A percentile compares a stretch with the other conserved stretches of the same genome.
These are phyloP conservation scores for Pythium insidiosum DNA, from an alignment of 352 stramenopile species.

Conservation along the genomic window DNA sequence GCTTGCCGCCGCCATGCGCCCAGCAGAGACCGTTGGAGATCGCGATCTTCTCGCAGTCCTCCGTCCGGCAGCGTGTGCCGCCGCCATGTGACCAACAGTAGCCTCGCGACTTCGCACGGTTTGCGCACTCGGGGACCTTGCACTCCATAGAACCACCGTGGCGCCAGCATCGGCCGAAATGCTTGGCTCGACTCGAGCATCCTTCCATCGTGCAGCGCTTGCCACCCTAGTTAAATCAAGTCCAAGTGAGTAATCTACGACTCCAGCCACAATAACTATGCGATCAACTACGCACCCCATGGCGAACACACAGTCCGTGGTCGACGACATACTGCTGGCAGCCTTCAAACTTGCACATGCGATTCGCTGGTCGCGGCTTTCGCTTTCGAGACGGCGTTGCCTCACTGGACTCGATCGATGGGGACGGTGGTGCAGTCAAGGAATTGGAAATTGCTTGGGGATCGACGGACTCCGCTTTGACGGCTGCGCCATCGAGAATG, in stretches of 20 bases:
- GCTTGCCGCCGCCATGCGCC: too few relatives aligned
- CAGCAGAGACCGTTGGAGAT: conserved; percentile 69
- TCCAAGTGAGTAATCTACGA: neutral
- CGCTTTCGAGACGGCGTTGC: conserved; percentile 2
- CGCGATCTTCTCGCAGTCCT: conserved; percentile 68
- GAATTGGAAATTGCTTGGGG: neutral
- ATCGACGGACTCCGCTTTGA: conserved; percentile 9
- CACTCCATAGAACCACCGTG: conserved; percentile 68
- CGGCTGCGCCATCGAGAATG: conserved; percentile 37
- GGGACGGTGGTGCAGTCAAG: conserved; percentile 1
- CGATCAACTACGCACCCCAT: conserved; percentile 28
- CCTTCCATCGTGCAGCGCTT: too few relatives aligned
- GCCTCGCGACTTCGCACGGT: conserved; percentile 70
- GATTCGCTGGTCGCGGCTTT: conserved; percentile 29
- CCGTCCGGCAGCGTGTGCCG: too few relatives aligned
- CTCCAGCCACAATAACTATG: too few relatives aligned
- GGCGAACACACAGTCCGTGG: conserved; percentile 56
- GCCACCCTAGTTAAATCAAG: conserved; percentile 27
- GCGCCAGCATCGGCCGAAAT: conserved; percentile 59
- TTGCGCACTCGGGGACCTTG: conserved; percentile 56
- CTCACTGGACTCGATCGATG: neutral
- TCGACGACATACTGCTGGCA: conserved; percentile 70
- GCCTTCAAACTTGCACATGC: conserved; percentile 55
- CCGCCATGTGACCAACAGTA: conserved; percentile 85
- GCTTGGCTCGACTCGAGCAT: conserved; percentile 58